These are phyloP conservation scores for Aspergillus biplanus DNA, from an alignment of 495 filamentous ascomycete species.

Conservation along the genomic window DNA sequence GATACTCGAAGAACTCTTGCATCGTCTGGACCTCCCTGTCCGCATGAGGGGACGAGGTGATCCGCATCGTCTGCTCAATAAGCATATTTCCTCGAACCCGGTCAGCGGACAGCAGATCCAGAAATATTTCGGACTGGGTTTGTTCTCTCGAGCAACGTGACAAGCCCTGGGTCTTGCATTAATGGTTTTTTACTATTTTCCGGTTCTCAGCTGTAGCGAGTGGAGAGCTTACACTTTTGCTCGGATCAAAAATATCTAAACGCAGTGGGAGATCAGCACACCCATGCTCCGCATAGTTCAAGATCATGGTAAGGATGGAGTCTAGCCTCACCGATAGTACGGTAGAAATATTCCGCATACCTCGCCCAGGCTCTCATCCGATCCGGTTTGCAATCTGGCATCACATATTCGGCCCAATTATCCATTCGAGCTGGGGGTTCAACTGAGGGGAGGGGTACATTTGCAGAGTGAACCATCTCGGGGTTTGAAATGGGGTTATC, in stretches of 20 bases:
- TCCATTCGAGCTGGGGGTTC: not conserved
- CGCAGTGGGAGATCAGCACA: too few species aligned
- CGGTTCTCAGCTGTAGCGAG: too few species aligned
- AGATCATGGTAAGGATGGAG: too few species aligned
- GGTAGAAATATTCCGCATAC: not conserved
- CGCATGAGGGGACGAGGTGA: not conserved
- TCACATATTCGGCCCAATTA: not conserved
- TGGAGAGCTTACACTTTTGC: not conserved
- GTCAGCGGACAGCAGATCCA: not conserved
- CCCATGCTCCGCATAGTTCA: too few species aligned
- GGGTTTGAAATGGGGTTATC: not conserved
- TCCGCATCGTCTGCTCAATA: not conserved
- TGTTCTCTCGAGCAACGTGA: not conserved
- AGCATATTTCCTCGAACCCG: not conserved
- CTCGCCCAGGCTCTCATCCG: not conserved
- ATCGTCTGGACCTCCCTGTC: not conserved
- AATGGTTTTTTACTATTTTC: too few species aligned
- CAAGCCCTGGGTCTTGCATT: not conserved
- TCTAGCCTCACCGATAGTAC: not conserved
- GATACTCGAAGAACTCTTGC: not conserved
- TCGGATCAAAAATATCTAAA: not conserved
- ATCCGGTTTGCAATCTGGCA: not conserved
- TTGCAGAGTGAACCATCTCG: not conserved
- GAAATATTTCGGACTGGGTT: not conserved
- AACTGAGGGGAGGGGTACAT: not conserved